phyloP scores from a whole-genome alignment of 2,329 filamentous ascomycete genomes.

The Fusarium liriodendri region DNA sequence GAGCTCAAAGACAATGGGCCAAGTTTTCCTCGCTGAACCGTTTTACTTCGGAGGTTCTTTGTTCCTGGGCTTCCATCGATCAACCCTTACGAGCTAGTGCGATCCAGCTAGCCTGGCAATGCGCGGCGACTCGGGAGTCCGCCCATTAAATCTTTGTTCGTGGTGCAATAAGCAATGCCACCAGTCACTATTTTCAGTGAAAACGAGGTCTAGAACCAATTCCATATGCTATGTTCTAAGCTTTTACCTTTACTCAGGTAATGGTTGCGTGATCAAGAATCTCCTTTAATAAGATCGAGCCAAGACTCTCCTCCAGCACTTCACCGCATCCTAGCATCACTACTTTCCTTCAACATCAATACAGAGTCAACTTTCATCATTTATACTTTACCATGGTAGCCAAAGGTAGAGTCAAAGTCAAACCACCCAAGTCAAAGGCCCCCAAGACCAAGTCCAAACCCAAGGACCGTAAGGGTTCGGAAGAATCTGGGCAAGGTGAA shows the following conservation, averaged over 20 bases:
- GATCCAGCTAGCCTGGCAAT: not conserved
- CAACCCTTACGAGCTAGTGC: not conserved
- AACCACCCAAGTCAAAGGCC: not conserved
- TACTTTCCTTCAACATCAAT: not conserved
- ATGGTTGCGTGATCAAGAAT: not conserved
- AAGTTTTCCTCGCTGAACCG: not conserved
- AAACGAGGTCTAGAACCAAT: not conserved
- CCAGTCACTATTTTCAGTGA: not conserved
- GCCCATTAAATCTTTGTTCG: not conserved
- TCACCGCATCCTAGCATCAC: too few relatives aligned
- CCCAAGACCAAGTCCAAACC: not conserved
- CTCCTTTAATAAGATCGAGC: not conserved
- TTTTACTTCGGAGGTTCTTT: not conserved
- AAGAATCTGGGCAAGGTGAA: not conserved
- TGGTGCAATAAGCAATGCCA: not conserved
- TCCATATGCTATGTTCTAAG: too few relatives aligned
- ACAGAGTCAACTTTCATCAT: not conserved
- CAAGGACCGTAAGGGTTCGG: not conserved
- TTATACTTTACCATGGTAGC: not conserved
- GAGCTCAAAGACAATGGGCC: not conserved
- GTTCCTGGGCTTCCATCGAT: not conserved
- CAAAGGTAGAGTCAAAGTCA: not conserved
- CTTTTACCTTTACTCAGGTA: not conserved
- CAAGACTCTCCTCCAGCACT: not conserved
- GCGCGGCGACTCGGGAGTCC: not conserved